Evolutionary conservation across 306 rosid genomes (phyloP).

Genomic region (Calophaca sinica): DNA sequence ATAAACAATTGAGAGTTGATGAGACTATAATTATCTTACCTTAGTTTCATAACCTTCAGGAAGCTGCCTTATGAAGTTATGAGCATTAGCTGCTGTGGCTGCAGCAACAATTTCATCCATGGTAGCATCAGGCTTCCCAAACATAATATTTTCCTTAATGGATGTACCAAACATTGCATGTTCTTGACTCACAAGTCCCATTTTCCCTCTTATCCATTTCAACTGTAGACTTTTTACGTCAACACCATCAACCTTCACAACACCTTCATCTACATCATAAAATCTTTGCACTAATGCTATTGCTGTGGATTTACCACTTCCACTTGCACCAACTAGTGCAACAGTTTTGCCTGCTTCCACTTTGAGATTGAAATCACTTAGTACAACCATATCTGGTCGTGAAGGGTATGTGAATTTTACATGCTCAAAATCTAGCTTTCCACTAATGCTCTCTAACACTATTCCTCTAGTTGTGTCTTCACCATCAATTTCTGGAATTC

Average conservation of each 20-base stretch:
- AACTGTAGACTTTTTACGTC: conserved; percentile 71
- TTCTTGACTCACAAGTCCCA: conserved; percentile 98
- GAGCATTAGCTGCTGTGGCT: conserved; percentile 91
- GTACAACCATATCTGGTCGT: conserved; percentile 71
- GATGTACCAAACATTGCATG: conserved; percentile 96
- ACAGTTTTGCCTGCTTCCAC: conserved; percentile 87
- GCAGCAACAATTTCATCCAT: conserved; percentile 86
- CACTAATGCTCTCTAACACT: conserved; percentile 59
- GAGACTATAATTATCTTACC: conserved; percentile 48
- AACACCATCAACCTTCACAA: conserved; percentile 71
- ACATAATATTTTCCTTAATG: conserved; percentile 82
- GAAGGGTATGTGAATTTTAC: conserved; percentile 87
- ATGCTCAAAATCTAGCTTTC: conserved; percentile 67
- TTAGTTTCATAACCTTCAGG: conserved; percentile 95
- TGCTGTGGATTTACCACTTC: conserved; percentile 94
- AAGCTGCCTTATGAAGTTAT: conserved; percentile 85
- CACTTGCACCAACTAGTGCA: conserved; percentile 95
- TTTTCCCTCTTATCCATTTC: conserved; percentile 83
- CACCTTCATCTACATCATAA: conserved; percentile 79
- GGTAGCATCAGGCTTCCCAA: conserved; percentile 87
- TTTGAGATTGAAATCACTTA: conserved; percentile 71
- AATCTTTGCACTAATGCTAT: conserved; percentile 85
- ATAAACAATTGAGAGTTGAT: not conserved
- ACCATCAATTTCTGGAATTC: conserved; percentile 74
- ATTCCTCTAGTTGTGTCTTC: conserved; percentile 65